phyloP scores from a whole-genome alignment of 257 asterid species.

The Solanum bulbocastanum region DNA sequence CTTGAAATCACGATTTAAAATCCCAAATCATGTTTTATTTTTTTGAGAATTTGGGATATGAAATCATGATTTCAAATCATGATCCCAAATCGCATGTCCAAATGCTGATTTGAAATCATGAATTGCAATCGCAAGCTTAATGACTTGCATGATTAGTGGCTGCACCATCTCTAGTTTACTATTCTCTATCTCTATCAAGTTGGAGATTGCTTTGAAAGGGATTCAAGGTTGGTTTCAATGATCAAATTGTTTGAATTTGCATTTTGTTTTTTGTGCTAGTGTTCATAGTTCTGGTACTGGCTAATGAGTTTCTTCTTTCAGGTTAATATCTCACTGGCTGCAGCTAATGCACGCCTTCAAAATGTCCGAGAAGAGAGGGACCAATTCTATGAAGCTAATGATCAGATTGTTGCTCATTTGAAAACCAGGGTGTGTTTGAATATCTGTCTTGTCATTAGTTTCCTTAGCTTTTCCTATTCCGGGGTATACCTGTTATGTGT shows the following conservation, averaged over 20 bases:
- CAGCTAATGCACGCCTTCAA: slow-evolving; percentile 76
- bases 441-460: neutral
- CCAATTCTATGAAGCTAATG: slow-evolving; percentile 95
- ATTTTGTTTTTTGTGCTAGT: neutral
- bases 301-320: slow-evolving; percentile 4
- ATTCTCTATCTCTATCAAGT: neutral
- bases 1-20: neutral
- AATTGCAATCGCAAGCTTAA: neutral
- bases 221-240: neutral
- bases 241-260: neutral
- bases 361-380: slow-evolving; percentile 86
- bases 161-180: neutral
- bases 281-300: neutral
- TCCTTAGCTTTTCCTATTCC: neutral
- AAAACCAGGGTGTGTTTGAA: slow-evolving; percentile 56
- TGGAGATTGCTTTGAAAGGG: neutral
- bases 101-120: neutral
- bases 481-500: neutral
- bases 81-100: neutral
- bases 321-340: slow-evolving; percentile 86
- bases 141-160: neutral
- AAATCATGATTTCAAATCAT: neutral
- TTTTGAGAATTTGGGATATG: neutral
- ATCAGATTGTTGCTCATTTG: slow-evolving; percentile 82
- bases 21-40: neutral